Conservation (phyloP, 192 early-diverging fungal genomes). For the Backusella macrospora region DNA sequence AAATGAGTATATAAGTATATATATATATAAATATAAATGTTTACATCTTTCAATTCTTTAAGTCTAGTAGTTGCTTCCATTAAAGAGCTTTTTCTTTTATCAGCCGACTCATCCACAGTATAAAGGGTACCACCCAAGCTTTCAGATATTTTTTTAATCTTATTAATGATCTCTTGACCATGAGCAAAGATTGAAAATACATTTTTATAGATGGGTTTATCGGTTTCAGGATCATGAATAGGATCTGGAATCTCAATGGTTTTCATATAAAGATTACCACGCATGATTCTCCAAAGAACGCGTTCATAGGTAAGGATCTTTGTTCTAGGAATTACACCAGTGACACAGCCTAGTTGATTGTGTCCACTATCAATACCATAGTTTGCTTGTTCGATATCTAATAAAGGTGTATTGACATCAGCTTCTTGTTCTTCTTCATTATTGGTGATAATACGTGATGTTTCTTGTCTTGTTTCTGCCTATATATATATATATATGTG, state of each 20-base stretch:
- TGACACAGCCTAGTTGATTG: conserved; percentile 79
- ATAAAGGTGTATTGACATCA: conserved; percentile 53
- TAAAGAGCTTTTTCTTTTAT: conserved; percentile 82
- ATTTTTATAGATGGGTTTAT: conserved; percentile 90
- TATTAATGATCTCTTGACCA: conserved; percentile 85
- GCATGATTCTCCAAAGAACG: conserved; percentile 93
- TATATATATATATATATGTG: background rate
- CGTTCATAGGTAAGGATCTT: conserved; percentile 90
- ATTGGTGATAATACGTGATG: conserved; percentile 10
- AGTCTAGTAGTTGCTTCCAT: conserved; percentile 80
- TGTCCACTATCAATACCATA: conserved; percentile 28
- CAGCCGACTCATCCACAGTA: conserved; percentile 78
- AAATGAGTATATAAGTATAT: conserved; percentile 26
- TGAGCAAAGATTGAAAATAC: conserved; percentile 99
- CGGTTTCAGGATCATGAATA: conserved; percentile 86
- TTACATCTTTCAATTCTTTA: conserved; percentile 77
- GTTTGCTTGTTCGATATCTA: conserved; percentile 47
- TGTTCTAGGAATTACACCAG: conserved; percentile 90
- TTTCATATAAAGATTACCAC: conserved; percentile 97
- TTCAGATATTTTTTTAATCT: conserved; percentile 94
- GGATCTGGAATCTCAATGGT: conserved; percentile 93
- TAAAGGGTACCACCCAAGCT: conserved; percentile 96
- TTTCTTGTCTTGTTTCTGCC: conserved; percentile 17
- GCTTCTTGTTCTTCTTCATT: background rate
- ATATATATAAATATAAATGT: too few species aligned